Percentiles rank a stretch among this genome's conserved stretches.
These are phyloP conservation scores for Penstemon newberryi DNA, from an alignment of 257 asterid genomes.

Conservation along the genomic window DNA sequence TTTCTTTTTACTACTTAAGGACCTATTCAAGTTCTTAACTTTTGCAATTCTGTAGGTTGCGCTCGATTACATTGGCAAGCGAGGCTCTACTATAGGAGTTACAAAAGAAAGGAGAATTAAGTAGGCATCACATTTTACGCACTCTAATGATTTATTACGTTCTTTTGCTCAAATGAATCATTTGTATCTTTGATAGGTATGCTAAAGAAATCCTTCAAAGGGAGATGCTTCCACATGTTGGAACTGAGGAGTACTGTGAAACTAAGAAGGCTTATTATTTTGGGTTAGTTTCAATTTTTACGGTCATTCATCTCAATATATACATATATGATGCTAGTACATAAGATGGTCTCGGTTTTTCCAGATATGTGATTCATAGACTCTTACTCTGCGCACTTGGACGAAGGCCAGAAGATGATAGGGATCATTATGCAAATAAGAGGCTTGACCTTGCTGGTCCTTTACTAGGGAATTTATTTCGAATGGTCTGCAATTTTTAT, in stretches of 20 bases:
- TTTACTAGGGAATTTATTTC: slow-evolving; percentile 68
- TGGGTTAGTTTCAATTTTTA: slow-evolving; percentile 53
- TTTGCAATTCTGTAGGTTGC: slow-evolving; percentile 63
- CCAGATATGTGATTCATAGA: slow-evolving; percentile 39
- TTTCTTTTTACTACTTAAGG: no score
- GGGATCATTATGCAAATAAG: slow-evolving; percentile 88
- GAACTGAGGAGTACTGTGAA: slow-evolving; percentile 87
- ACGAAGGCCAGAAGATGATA: slow-evolving; percentile 77
- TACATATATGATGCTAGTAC: neutral
- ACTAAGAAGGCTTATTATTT: slow-evolving; percentile 94
- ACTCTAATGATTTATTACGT: slow-evolving; percentile 20
- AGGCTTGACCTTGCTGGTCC: slow-evolving; percentile 92
- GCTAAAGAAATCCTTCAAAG: slow-evolving; percentile 94
- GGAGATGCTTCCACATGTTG: slow-evolving; percentile 99
- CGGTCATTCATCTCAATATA: neutral
- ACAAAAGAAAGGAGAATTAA: slow-evolving; percentile 92
- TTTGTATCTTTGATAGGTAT: slow-evolving; percentile 46
- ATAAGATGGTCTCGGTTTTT: slow-evolving; percentile 18
- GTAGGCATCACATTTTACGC: slow-evolving; percentile 39
- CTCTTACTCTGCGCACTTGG: slow-evolving; percentile 48
- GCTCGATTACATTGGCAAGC: slow-evolving; percentile 90
- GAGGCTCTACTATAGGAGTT: slow-evolving; percentile 98
- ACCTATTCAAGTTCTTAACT: neutral
- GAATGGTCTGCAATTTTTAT: slow-evolving; percentile 49
- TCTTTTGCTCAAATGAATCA: slow-evolving; percentile 10